These are phyloP conservation scores for Cystofilobasidium macerans DNA, from an alignment of 768 basidiomycete species.

Conservation along the genomic window DNA sequence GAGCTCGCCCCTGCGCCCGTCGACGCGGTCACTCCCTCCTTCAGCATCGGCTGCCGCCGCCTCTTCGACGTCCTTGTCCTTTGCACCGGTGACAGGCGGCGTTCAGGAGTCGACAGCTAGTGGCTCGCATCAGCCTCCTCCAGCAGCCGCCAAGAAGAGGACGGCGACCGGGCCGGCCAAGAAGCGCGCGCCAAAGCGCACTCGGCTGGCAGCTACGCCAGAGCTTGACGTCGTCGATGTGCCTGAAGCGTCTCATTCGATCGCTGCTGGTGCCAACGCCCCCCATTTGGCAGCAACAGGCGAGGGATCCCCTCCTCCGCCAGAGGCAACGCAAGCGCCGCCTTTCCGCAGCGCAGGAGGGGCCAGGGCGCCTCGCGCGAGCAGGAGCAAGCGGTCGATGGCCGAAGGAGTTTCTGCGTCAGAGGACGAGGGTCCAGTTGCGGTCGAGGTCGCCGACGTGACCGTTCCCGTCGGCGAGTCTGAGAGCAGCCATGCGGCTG, in stretches of 20 bases:
- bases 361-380: too few species aligned
- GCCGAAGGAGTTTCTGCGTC: not conserved
- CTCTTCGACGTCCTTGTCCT: too few species aligned
- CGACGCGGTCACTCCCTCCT: not conserved
- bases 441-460: not conserved
- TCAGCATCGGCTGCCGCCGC: not conserved
- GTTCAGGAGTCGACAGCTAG: too few species aligned
- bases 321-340: too few species aligned
- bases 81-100: too few species aligned
- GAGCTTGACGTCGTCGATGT: not conserved
- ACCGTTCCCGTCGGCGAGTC: not conserved
- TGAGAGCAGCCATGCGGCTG: not conserved
- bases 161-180: not conserved
- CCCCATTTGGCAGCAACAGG: not conserved
- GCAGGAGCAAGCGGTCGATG: too few species aligned
- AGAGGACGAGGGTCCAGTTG: not conserved
- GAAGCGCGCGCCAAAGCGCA: not conserved
- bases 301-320: too few species aligned
- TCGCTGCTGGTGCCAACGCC: too few species aligned
- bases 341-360: too few species aligned
- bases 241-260: not conserved
- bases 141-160: not conserved
- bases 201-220: not conserved
- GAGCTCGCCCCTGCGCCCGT: not conserved
- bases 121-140: not conserved